Conservation (phyloP, 2,329 filamentous ascomycete genomes). For the Cytospora chrysosperma region DNA sequence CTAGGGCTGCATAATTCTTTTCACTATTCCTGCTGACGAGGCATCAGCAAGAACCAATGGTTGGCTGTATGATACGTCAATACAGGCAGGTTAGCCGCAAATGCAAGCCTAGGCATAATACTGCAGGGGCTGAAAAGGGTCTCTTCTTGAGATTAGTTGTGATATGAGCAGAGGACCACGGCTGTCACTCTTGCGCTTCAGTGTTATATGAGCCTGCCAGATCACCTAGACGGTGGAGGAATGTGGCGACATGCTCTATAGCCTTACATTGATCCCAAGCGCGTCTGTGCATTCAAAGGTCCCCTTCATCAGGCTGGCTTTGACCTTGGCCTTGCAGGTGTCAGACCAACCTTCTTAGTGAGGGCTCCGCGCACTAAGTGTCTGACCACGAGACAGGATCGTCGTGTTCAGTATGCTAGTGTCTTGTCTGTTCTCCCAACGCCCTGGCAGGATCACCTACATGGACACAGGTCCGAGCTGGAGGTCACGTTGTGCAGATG, state of each 20-base stretch:
- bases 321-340: background rate
- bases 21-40: background rate
- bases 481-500: background rate
- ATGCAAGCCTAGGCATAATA: background rate
- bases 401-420: too few relatives aligned
- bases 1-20: slow-evolving; percentile 9
- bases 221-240: background rate
- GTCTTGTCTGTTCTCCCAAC: too few relatives aligned
- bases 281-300: background rate
- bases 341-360: background rate
- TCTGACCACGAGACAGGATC: too few relatives aligned
- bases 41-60: background rate
- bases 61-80: slow-evolving; percentile 2
- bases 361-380: too few relatives aligned
- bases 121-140: background rate
- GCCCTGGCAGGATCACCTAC: too few relatives aligned
- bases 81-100: slow-evolving; percentile 7
- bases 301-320: background rate
- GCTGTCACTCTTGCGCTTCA: background rate
- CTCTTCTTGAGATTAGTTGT: background rate
- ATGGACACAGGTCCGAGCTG: background rate
- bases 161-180: background rate
- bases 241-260: background rate
- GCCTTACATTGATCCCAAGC: background rate
- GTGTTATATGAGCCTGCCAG: background rate